Conservation (phyloP, 2,329 filamentous ascomycete genomes). For the Lachnellula cervina region DNA sequence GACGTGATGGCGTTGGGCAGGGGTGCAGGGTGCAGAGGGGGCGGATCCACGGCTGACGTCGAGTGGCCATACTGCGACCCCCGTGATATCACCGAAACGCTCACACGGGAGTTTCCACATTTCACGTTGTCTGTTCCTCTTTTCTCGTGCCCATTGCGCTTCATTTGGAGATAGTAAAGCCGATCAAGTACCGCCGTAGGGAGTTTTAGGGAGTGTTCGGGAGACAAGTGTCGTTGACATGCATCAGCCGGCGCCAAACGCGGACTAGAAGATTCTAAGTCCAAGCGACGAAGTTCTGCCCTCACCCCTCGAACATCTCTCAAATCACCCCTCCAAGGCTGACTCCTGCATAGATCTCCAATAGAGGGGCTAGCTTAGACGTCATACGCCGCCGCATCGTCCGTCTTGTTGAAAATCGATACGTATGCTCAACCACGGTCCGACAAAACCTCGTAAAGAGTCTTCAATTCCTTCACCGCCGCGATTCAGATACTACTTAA, state of each 20-base stretch:
- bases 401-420: slow-evolving; percentile 7
- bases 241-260: background rate
- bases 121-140: slow-evolving; percentile 11
- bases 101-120: slow-evolving; percentile 6
- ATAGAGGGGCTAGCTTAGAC: slow-evolving; percentile 2
- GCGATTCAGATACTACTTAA: slow-evolving; percentile 10
- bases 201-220: background rate
- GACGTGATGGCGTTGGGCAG: background rate
- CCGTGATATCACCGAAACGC: slow-evolving; percentile 15
- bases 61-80: slow-evolving; percentile 2
- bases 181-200: background rate
- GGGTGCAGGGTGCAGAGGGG: background rate
- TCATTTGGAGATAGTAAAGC: background rate
- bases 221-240: background rate
- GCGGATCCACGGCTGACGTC: slow-evolving; percentile 17
- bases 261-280: slow-evolving; percentile 5
- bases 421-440: slow-evolving; percentile 1
- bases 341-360: slow-evolving; percentile 2
- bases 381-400: slow-evolving; percentile 13
- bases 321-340: background rate
- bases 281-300: background rate
- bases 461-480: slow-evolving; percentile 7
- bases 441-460: slow-evolving; percentile 17
- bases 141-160: background rate
- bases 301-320: background rate